Base-by-base conservation (phyloP, 2,329 filamentous ascomycete species). In the Ascochyta rabiei region DNA sequence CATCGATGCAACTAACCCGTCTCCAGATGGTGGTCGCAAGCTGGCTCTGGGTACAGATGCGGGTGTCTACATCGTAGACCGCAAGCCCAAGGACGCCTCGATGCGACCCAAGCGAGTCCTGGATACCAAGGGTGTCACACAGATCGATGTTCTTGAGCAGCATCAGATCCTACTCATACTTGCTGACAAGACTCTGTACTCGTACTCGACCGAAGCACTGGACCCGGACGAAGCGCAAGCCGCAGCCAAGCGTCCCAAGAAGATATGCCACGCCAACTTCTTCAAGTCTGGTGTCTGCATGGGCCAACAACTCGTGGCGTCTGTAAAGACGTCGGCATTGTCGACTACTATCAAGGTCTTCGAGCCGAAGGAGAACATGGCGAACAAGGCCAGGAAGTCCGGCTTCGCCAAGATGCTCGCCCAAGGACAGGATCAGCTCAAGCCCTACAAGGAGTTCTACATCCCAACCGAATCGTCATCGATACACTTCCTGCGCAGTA, bases 301-400 rank as follows among this genome's bases (percentile, higher is more conserved):
- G 56, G 93, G 95, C 30, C 86, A 95, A 59, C 95, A 98, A 72
- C 82, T 99, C 48, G 95, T 99, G 26, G 98, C 93, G 77, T 96
- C 91, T 65, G 95, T 98, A 69, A 98, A 96, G 80, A 96, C 91
- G 35, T 93, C 90, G 16, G 90, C 93, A 3, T 81, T 98, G 28
- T 96, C 91, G 47, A 96, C 91, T 13, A 98, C 93, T 2, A 96
- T 99, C 81, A 98, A 98, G 78, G 95, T 98, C n/a, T 98, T 91
- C 76, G 93, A 99, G 77, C 95, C 95, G 1, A 96, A 96, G 78
- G 95, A 98, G 72, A 89, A 91, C 59, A 89, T 96, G 82, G 89
- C 89, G 49, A 95, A 93, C 79, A 91, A 90, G 54, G 96, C 95
- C 81, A 97, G 96, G 80, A 96, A 96, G 73, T 95, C 93, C 69